A percentile compares a stretch with the other conserved stretches of the same genome.
Evolutionary conservation across 1,284 basidiomycete species (phyloP).

Genomic region (Apiotrichum gracile): DNA sequence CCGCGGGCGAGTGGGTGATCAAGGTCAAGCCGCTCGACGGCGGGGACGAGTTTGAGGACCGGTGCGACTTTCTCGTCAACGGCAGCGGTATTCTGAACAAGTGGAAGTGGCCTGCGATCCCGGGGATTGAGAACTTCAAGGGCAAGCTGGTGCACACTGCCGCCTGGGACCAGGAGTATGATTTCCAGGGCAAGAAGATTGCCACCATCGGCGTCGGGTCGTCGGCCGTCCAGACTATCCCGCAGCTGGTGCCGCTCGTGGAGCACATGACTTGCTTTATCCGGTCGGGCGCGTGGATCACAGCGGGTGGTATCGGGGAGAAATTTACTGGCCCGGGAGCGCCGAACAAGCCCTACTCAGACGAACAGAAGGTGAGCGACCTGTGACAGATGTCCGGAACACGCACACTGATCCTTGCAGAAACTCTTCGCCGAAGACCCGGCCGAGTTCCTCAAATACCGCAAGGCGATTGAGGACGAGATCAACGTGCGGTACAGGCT

Average conservation of each 20-base stretch:
- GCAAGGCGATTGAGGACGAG: conserved; percentile 29
- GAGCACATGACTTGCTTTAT: conserved; percentile 9
- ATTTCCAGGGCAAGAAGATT: conserved; percentile 14
- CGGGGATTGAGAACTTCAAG: conserved; percentile 24
- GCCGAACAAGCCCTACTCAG: conserved; percentile 27
- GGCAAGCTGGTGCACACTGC: conserved; percentile 28
- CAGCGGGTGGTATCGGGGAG: conserved; percentile 18
- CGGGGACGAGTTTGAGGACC: conserved; percentile 18
- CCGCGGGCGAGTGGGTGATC: conserved; percentile 23
- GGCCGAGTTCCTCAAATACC: conserved; percentile 21
- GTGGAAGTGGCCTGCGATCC: conserved; percentile 33
- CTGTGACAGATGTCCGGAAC: background rate
- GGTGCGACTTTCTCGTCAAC: conserved; percentile 33
- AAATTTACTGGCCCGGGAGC: conserved; percentile 23
- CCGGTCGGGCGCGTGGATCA: conserved; percentile 27
- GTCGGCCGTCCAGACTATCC: conserved; percentile 22
- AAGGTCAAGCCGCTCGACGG: conserved; percentile 7
- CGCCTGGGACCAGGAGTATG: conserved; percentile 17
- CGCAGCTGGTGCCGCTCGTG: conserved; percentile 20
- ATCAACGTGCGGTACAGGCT: conserved; percentile 24
- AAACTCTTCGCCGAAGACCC: conserved; percentile 13
- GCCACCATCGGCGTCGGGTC: conserved; percentile 17
- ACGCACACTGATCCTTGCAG: background rate
- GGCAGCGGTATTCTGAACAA: conserved; percentile 23
- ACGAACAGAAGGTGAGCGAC: conserved; percentile 19